Conservation (phyloP, 129 eudicot genomes). For the Artemisia tridentata region DNA sequence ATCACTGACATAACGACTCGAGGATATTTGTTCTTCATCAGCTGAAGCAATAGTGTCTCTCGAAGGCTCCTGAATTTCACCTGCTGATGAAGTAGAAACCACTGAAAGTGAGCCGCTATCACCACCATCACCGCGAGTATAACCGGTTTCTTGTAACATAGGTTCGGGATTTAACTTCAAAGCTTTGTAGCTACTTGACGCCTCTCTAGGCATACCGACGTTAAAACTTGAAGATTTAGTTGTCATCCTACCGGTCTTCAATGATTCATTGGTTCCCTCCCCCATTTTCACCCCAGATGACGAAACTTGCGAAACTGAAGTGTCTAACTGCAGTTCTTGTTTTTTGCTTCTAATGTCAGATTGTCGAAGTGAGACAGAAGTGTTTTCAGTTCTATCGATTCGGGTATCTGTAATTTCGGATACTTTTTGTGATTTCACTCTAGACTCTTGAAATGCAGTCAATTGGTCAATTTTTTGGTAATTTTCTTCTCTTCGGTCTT, state of each 20-base stretch:
- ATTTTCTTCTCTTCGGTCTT: constrained; percentile 41
- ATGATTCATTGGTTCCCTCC: constrained; percentile 21
- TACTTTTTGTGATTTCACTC: constrained; percentile 39
- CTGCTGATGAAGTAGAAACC: constrained; percentile 8
- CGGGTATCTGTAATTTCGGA: constrained; percentile 25
- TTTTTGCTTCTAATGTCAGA: too few species aligned
- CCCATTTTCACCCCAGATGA: constrained; percentile 30
- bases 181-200: constrained; percentile 34
- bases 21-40: constrained; percentile 52
- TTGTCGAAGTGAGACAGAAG: too few species aligned
- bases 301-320: not conserved
- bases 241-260: constrained; percentile 29
- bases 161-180: constrained; percentile 38
- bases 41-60: constrained; percentile 61
- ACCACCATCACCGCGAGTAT: not conserved
- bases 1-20: constrained; percentile 53
- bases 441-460: constrained; percentile 30
- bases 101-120: constrained; percentile 19
- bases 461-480: constrained; percentile 34
- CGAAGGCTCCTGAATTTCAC: constrained; percentile 5
- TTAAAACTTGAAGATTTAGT: constrained; percentile 34
- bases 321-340: too few species aligned
- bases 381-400: constrained; percentile 15
- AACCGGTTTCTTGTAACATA: constrained; percentile 22
- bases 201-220: constrained; percentile 32